Percentiles rank a stretch among this genome's conserved stretches.
These are phyloP conservation scores for Diaporthe nobilis DNA, from an alignment of 2,329 filamentous ascomycete genomes.

Conservation along the genomic window DNA sequence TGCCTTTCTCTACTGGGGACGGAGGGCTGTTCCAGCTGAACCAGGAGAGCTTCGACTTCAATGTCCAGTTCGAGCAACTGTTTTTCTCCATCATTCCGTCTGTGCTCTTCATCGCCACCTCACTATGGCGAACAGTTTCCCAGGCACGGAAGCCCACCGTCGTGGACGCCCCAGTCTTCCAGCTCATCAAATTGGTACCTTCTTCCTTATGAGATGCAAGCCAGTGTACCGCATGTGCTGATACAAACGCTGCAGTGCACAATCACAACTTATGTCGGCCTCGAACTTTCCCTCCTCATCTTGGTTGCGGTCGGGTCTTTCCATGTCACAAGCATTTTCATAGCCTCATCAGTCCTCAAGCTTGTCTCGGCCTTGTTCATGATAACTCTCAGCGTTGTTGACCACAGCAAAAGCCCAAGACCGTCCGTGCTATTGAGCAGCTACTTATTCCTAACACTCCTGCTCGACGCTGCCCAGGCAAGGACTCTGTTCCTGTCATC, in stretches of 20 bases:
- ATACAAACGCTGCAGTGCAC: neutral
- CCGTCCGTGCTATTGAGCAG: slow-evolving; percentile 59
- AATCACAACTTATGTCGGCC: slow-evolving; percentile 13
- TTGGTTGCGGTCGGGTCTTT: neutral
- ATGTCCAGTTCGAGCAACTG: slow-evolving; percentile 62
- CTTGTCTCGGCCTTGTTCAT: slow-evolving; percentile 50
- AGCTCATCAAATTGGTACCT: slow-evolving; percentile 50
- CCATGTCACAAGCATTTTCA: slow-evolving; percentile 38
- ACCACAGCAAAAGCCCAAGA: slow-evolving; percentile 52
- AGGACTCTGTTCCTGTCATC: slow-evolving; percentile 58
- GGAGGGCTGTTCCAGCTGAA: slow-evolving; percentile 2
- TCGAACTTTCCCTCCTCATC: slow-evolving; percentile 35
- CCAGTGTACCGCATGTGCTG: neutral
- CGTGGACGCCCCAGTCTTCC: slow-evolving; percentile 53
- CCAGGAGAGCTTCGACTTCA: slow-evolving; percentile 65
- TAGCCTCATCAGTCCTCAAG: slow-evolving; percentile 45
- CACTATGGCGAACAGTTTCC: slow-evolving; percentile 51
- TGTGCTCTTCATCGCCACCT: slow-evolving; percentile 54
- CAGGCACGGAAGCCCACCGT: slow-evolving; percentile 51
- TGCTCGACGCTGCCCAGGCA: slow-evolving; percentile 59
- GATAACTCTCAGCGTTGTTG: slow-evolving; percentile 49
- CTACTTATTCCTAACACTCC: slow-evolving; percentile 58
- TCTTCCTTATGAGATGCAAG: neutral
- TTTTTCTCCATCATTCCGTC: slow-evolving; percentile 61
- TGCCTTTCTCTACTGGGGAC: slow-evolving; percentile 12